phyloP scores from a whole-genome alignment of 345 rosid species.

The Lumnitzera racemosa region DNA sequence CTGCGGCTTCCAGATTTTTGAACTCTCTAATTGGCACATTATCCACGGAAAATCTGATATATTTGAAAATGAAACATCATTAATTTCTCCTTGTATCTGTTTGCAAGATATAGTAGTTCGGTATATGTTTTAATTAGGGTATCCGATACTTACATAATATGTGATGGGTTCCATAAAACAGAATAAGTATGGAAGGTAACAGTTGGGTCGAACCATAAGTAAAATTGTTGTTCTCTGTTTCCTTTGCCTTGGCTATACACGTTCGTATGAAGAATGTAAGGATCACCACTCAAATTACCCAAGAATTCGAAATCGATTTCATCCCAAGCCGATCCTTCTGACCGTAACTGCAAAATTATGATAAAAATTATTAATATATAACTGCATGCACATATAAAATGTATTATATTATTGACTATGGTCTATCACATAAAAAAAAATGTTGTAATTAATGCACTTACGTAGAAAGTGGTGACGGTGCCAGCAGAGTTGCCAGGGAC shows the following conservation, averaged over 20 bases:
- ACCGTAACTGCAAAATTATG: conserved; percentile 21
- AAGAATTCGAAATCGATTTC: too few relatives aligned
- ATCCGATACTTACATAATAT: too few relatives aligned
- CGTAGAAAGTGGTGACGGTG: too few relatives aligned
- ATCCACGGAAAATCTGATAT: background rate
- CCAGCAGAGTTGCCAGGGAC: conserved; percentile 5
- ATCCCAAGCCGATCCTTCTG: conserved; percentile 27
- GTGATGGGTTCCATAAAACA: too few relatives aligned
- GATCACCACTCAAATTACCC: too few relatives aligned
- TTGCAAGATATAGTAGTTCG: too few relatives aligned
- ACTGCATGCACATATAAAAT: too few relatives aligned
- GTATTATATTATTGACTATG: background rate
- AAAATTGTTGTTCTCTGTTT: conserved; percentile 53
- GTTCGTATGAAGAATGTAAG: conserved; percentile 2
- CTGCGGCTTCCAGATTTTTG: conserved; percentile 44
- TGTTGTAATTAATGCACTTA: too few relatives aligned
- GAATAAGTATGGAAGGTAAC: conserved; percentile 34
- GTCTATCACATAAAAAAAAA: background rate
- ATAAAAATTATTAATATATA: background rate
- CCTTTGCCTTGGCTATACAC: conserved; percentile 56
- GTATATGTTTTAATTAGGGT: too few relatives aligned
- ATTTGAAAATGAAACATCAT: too few relatives aligned
- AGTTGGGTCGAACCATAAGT: conserved; percentile 67
- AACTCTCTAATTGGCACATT: conserved; percentile 55
- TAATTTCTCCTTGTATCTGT: too few relatives aligned